Percentiles rank a stretch among this genome's conserved stretches.
phyloP scores from a whole-genome alignment of 2,329 filamentous ascomycete species.

The Exophiala sideris region DNA sequence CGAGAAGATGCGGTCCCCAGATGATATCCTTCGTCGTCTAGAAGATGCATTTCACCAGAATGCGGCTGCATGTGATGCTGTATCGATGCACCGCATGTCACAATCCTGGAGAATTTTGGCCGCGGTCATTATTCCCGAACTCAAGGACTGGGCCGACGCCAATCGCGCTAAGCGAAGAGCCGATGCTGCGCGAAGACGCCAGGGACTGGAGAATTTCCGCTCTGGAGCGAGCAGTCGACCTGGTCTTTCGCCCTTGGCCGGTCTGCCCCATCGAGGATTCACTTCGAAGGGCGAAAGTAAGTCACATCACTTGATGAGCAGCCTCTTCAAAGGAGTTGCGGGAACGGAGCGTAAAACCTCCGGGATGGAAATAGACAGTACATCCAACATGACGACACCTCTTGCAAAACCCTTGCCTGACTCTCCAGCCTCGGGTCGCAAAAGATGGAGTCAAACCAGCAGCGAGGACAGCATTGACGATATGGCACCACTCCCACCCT shows the following conservation, averaged over 20 bases:
- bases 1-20: slow-evolving; percentile 25
- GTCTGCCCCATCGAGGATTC: slow-evolving; percentile 10
- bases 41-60: slow-evolving; percentile 52
- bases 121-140: slow-evolving; percentile 49
- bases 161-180: slow-evolving; percentile 31
- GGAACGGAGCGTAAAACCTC: slow-evolving; percentile 36
- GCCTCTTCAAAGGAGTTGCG: slow-evolving; percentile 43
- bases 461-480: slow-evolving; percentile 36
- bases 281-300: slow-evolving; percentile 24
- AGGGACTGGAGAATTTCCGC: slow-evolving; percentile 17
- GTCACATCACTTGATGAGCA: slow-evolving; percentile 40
- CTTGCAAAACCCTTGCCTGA: slow-evolving; percentile 50
- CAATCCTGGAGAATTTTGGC: slow-evolving; percentile 59
- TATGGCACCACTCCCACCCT: slow-evolving; percentile 43
- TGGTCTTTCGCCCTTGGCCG: slow-evolving; percentile 16
- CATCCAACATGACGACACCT: slow-evolving; percentile 56
- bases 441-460: slow-evolving; percentile 32
- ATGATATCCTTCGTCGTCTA: slow-evolving; percentile 34
- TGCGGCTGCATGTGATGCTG: slow-evolving; percentile 50
- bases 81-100: slow-evolving; percentile 50
- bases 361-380: slow-evolving; percentile 44
- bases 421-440: slow-evolving; percentile 35
- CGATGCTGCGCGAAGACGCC: slow-evolving; percentile 28
- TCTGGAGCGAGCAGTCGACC: slow-evolving; percentile 5
- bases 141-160: slow-evolving; percentile 40